These are phyloP conservation scores for Colletotrichum camelliae DNA, from an alignment of 2,329 filamentous ascomycete genomes.

Conservation along the genomic window DNA sequence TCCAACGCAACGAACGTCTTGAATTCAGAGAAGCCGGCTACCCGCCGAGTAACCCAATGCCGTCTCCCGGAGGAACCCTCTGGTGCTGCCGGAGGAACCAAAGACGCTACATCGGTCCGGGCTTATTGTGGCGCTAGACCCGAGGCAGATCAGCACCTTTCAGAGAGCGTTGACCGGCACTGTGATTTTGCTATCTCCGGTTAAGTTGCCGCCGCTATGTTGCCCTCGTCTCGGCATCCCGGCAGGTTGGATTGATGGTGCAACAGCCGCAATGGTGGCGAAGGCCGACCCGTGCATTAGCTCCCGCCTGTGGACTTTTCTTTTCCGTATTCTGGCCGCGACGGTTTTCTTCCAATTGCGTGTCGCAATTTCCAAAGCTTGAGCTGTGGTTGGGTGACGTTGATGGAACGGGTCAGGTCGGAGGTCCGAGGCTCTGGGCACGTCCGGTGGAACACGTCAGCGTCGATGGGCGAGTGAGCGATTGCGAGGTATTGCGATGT, in stretches of 20 bases:
- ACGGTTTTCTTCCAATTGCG: background rate
- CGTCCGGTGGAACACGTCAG: background rate
- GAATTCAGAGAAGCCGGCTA: background rate
- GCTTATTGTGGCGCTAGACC: background rate
- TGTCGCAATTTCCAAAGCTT: background rate
- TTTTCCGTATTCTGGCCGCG: background rate
- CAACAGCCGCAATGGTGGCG: constrained; percentile 1
- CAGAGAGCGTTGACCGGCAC: background rate
- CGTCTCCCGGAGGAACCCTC: background rate
- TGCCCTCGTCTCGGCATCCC: background rate
- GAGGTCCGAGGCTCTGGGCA: constrained; percentile 1
- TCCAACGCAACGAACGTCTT: background rate
- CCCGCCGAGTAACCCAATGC: background rate
- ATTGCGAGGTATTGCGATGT: background rate
- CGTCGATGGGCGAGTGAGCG: background rate
- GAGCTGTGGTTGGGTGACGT: background rate
- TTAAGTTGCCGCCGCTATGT: background rate
- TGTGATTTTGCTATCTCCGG: background rate
- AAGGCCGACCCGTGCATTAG: constrained; percentile 20
- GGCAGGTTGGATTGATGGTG: background rate
- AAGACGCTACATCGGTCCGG: background rate
- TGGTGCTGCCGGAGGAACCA: background rate
- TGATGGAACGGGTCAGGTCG: background rate
- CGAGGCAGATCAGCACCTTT: background rate
- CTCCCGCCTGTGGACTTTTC: background rate